Evolutionary conservation across 2,329 filamentous ascomycete genomes (phyloP).

Genomic region (Pseudopithomyces maydicus): DNA sequence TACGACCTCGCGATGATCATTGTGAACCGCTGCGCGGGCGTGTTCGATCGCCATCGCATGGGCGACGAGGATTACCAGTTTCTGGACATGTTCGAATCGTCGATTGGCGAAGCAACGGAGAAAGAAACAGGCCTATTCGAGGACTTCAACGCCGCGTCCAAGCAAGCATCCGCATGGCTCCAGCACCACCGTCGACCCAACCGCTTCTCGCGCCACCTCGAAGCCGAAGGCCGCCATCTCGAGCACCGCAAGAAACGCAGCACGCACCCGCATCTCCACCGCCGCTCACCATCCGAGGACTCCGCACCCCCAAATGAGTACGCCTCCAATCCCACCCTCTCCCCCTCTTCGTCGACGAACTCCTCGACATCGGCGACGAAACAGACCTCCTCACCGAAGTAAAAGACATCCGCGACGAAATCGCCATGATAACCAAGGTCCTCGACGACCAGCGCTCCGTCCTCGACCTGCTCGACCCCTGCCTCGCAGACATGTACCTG

Average conservation of each 20-base stretch:
- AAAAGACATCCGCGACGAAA: conserved; percentile 71
- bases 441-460: conserved; percentile 57
- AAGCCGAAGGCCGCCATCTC: conserved; percentile 38
- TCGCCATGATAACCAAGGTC: conserved; percentile 65
- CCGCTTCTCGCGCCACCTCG: conserved; percentile 42
- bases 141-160: conserved; percentile 65
- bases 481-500: conserved; percentile 47
- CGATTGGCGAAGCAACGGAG: conserved; percentile 59
- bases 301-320: conserved; percentile 33
- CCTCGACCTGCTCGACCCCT: conserved; percentile 53
- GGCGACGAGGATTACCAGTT: conserved; percentile 67
- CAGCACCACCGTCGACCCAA: conserved; percentile 54
- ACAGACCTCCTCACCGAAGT: conserved; percentile 66
- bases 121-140: conserved; percentile 63
- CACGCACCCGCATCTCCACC: conserved; percentile 32
- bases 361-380: conserved; percentile 65
- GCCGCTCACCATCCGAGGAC: conserved; percentile 29
- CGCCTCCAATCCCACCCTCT: conserved; percentile 25
- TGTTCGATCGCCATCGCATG: conserved; percentile 64
- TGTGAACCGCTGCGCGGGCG: conserved; percentile 62
- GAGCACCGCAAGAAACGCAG: conserved; percentile 37
- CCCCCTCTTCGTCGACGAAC: conserved; percentile 57
- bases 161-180: conserved; percentile 61
- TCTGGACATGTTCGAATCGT: conserved; percentile 70
- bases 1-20: conserved; percentile 69